Percentiles rank a stretch among this genome's conserved stretches.
These are phyloP conservation scores for Hordeum marinum DNA, from an alignment of 176 grass and related monocot genomes.

Conservation along the genomic window DNA sequence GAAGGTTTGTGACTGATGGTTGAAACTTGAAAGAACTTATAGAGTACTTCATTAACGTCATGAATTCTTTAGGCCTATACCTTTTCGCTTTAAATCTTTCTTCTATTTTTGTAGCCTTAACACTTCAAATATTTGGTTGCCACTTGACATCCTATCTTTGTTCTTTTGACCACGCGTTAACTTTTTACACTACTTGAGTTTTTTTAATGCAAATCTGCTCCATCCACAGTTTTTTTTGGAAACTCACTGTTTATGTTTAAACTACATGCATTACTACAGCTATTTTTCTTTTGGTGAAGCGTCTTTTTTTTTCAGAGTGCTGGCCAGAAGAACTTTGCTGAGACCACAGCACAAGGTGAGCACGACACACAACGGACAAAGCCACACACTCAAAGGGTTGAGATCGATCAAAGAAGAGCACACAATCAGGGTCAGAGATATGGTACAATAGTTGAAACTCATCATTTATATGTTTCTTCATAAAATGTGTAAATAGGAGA, in stretches of 20 bases:
- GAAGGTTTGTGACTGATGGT: neutral
- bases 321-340: conserved; percentile 39
- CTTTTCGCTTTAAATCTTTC: neutral
- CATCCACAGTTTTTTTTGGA: neutral
- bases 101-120: neutral
- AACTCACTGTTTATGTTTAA: neutral
- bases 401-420: conserved; percentile 36
- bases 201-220: neutral
- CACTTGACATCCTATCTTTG: neutral
- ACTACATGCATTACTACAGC: neutral
- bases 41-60: neutral
- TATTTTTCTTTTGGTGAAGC: neutral
- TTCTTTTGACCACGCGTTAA: neutral
- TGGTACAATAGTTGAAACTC: conserved; percentile 34
- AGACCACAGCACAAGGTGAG: conserved; percentile 33
- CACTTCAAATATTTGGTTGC: neutral
- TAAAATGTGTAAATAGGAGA: neutral
- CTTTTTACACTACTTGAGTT: neutral
- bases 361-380: conserved; percentile 42
- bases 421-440: conserved; percentile 32
- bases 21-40: neutral
- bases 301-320: conserved; percentile 36
- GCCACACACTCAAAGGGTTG: conserved; percentile 26
- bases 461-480: conserved; percentile 7
- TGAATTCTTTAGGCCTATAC: neutral